A percentile compares a stretch with the other conserved stretches of the same genome.
Evolutionary conservation across 495 filamentous ascomycete species (phyloP).

Genomic region (Lepidopterella palustris): DNA sequence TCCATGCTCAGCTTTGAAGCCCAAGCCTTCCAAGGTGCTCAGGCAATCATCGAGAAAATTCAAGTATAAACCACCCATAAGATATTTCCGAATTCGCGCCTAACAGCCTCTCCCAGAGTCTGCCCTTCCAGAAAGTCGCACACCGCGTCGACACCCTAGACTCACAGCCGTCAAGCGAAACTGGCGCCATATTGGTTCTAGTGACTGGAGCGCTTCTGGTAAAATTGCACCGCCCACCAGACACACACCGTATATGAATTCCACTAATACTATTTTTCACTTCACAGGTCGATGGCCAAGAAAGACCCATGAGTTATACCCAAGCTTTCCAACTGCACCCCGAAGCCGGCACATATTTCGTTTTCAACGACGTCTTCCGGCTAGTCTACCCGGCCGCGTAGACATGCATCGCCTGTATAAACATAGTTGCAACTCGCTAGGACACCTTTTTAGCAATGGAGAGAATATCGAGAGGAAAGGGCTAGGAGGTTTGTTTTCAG

Average conservation of each 20-base stretch:
- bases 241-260: not conserved
- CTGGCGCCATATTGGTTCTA: constrained; percentile 67
- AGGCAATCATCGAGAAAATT: constrained; percentile 69
- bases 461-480: not conserved
- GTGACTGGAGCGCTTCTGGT: constrained; percentile 82
- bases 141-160: constrained; percentile 66
- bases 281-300: constrained; percentile 80
- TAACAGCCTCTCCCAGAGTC: constrained; percentile 41
- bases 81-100: not conserved
- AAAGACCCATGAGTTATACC: constrained; percentile 74
- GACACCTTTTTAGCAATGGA: not conserved
- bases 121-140: constrained; percentile 73
- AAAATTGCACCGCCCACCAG: constrained; percentile 29
- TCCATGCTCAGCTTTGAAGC: constrained; percentile 95
- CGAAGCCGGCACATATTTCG: constrained; percentile 69
- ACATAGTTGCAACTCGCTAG: not conserved
- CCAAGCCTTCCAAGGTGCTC: constrained; percentile 49
- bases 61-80: constrained; percentile 41
- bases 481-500: not conserved
- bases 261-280: constrained; percentile 1
- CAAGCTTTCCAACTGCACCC: constrained; percentile 78
- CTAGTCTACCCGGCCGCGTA: constrained; percentile 56
- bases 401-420: not conserved
- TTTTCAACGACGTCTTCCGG: constrained; percentile 90
- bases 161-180: constrained; percentile 60